phyloP scores from a whole-genome alignment of 2,329 filamentous ascomycete species.

The Penicillium crustosum region DNA sequence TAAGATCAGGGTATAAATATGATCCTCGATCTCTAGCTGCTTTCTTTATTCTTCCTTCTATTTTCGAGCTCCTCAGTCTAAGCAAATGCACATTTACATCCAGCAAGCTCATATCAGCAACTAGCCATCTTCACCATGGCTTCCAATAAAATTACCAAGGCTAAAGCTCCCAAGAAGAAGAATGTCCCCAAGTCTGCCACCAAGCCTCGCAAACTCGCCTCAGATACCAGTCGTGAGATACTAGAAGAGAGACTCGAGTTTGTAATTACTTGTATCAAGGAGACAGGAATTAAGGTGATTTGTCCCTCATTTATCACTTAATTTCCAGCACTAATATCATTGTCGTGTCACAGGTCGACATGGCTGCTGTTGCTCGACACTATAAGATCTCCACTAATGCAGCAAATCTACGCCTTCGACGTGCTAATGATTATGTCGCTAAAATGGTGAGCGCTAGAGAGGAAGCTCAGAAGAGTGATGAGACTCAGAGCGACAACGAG shows the following conservation, averaged over 20 bases:
- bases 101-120: not conserved
- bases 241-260: not conserved
- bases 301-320: not conserved
- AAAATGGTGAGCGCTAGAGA: not conserved
- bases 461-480: not conserved
- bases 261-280: not conserved
- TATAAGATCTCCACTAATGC: not conserved
- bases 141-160: not conserved
- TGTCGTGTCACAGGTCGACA: not conserved
- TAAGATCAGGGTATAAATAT: not conserved
- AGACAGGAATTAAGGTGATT: not conserved
- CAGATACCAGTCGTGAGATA: not conserved
- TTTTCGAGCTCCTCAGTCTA: not conserved
- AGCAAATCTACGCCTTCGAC: not conserved
- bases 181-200: not conserved
- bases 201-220: not conserved
- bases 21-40: too few species aligned
- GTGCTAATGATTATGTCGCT: not conserved
- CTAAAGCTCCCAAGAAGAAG: not conserved
- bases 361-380: not conserved
- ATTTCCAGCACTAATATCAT: not conserved
- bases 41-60: not conserved
- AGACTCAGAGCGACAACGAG: not conserved
- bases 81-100: not conserved
- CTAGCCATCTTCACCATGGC: not conserved